phyloP scores from a whole-genome alignment of 176 grass and related monocot genomes.

The Cymbopogon citratus region DNA sequence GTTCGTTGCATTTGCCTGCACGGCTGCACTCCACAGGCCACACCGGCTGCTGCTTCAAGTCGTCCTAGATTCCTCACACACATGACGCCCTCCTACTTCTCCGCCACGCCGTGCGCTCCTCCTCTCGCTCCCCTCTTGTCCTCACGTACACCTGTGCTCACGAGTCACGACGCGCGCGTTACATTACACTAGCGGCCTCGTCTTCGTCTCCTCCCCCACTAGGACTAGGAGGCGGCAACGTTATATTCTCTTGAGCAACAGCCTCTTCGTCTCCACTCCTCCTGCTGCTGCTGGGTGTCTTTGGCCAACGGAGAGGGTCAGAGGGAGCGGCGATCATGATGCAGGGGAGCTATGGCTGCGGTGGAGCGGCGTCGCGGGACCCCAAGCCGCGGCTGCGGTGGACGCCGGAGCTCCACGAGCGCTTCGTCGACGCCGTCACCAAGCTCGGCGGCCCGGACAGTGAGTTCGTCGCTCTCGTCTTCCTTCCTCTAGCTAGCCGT shows the following conservation, averaged over 20 bases:
- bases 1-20: neutral
- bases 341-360: slow-evolving; percentile 18
- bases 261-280: neutral
- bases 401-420: slow-evolving; percentile 89
- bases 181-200: neutral
- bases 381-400: slow-evolving; percentile 75
- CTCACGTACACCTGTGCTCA: slow-evolving; percentile 17
- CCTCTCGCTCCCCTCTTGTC: neutral
- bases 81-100: slow-evolving; percentile 20
- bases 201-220: neutral
- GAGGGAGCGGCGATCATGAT: slow-evolving; percentile 6
- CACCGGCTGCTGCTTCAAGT: no score
- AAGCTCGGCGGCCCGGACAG: slow-evolving; percentile 89
- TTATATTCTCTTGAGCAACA: neutral
- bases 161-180: neutral
- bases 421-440: slow-evolving; percentile 82
- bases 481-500: neutral
- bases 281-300: neutral
- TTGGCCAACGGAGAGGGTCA: neutral
- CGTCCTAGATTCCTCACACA: slow-evolving; percentile 36
- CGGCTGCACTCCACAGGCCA: no score
- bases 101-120: slow-evolving; percentile 25
- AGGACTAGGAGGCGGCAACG: neutral
- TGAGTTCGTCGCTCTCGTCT: slow-evolving; percentile 10
- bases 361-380: slow-evolving; percentile 32